phyloP scores from a whole-genome alignment of 2,329 filamentous ascomycete genomes.

The Venturia carpophila region DNA sequence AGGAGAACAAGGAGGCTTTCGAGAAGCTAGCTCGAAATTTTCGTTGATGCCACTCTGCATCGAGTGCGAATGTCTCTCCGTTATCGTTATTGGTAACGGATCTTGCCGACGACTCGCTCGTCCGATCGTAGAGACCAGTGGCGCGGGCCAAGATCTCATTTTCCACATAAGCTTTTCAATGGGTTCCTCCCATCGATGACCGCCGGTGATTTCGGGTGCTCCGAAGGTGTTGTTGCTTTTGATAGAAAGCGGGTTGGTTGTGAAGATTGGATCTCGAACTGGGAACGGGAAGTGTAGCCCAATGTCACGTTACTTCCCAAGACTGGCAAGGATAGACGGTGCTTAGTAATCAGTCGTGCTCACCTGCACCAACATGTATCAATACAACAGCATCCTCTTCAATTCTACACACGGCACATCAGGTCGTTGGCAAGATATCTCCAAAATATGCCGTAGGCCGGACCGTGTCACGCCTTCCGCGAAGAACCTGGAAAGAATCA shows the following conservation, averaged over 20 bases:
- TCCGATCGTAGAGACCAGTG: neutral
- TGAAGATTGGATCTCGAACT: neutral
- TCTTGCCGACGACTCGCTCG: neutral
- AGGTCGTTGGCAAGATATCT: no score
- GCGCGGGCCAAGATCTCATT: neutral
- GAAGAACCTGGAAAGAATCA: no score
- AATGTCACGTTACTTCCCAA: neutral
- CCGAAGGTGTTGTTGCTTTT: neutral
- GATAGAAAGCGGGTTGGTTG: neutral
- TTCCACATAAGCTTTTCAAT: neutral
- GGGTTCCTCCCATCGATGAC: neutral
- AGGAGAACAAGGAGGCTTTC: neutral
- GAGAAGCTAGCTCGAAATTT: neutral
- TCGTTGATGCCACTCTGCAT: neutral
- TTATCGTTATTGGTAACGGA: neutral
- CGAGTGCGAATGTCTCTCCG: neutral
- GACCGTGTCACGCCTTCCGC: no score
- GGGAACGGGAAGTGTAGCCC: neutral
- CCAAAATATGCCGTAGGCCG: no score
- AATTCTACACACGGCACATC: neutral
- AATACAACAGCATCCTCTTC: neutral
- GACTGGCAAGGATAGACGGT: neutral
- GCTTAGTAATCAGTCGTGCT: neutral
- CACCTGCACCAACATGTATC: neutral
- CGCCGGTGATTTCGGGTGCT: neutral